phyloP scores from a whole-genome alignment of 2,329 filamentous ascomycete genomes.

The Monosporascus ibericus region DNA sequence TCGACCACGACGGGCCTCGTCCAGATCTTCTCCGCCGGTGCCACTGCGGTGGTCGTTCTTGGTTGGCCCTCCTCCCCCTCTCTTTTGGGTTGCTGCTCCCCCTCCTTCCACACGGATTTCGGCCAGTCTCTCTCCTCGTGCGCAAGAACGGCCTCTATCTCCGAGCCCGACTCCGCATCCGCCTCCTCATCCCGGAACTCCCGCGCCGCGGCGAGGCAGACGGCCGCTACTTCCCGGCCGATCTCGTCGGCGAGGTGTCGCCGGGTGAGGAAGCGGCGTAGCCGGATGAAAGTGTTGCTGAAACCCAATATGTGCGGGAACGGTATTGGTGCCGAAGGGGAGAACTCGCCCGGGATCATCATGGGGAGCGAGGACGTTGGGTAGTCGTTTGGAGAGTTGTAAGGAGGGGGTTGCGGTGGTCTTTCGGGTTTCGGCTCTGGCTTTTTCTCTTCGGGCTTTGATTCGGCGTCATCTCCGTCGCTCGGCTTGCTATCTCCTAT shows the following conservation, averaged over 20 bases:
- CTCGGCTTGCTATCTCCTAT: conserved; percentile 12
- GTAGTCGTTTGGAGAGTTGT: conserved; percentile 72
- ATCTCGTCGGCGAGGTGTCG: conserved; percentile 81
- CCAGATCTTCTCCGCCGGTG: conserved; percentile 62
- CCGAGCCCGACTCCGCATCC: conserved; percentile 31
- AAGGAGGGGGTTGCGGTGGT: conserved; percentile 61
- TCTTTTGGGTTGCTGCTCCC: conserved; percentile 33
- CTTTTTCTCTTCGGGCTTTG: conserved; percentile 43
- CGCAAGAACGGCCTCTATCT: conserved; percentile 59
- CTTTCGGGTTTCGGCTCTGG: conserved; percentile 46
- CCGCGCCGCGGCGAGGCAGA: conserved; percentile 60
- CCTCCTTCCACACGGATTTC: conserved; percentile 64
- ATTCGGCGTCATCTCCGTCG: conserved; percentile 22
- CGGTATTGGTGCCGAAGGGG: conserved; percentile 64
- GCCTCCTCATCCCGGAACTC: conserved; percentile 40
- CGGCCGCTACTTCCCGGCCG: conserved; percentile 79
- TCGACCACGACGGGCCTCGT: conserved; percentile 69
- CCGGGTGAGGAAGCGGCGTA: conserved; percentile 83
- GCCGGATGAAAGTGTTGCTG: conserved; percentile 76
- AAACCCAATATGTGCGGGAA: conserved; percentile 93
- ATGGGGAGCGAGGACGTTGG: conserved; percentile 56
- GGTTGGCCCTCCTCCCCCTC: conserved; percentile 14
- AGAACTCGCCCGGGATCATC: conserved; percentile 63
- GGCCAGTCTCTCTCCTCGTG: conserved; percentile 78
- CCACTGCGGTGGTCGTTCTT: conserved; percentile 1